phyloP scores from a whole-genome alignment of 2,329 filamentous ascomycete species.

The Diaporthe citrichinensis region DNA sequence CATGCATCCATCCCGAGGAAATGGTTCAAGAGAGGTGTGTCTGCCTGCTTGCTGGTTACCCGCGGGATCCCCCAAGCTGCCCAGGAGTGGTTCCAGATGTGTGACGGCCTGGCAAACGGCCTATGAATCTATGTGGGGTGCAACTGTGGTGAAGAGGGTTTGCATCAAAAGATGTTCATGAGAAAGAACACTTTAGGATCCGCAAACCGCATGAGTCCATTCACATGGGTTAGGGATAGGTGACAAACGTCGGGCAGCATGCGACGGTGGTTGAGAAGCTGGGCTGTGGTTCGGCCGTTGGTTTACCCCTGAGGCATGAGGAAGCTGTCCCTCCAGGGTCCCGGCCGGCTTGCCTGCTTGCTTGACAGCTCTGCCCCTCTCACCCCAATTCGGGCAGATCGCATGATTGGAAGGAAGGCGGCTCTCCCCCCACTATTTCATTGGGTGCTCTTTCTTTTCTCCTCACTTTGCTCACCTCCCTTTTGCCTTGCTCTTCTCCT shows the following conservation, averaged over 20 bases:
- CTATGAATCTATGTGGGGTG: not conserved
- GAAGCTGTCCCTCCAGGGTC: conserved; percentile 2
- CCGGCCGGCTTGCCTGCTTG: conserved; percentile 2
- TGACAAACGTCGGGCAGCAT: not conserved
- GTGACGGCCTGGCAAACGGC: not conserved
- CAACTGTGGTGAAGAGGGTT: not conserved
- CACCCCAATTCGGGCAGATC: conserved; percentile 31
- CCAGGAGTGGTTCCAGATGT: not conserved
- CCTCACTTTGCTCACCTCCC: conserved; percentile 43
- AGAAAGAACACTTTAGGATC: not conserved
- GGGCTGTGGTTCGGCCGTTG: not conserved
- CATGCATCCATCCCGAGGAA: conserved; percentile 9
- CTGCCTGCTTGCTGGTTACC: not conserved
- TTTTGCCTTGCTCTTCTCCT: conserved; percentile 42
- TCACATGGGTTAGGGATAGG: not conserved
- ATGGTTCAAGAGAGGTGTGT: not conserved
- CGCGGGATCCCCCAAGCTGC: not conserved
- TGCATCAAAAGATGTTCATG: no score
- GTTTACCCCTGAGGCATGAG: conserved; percentile 30
- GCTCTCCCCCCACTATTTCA: conserved; percentile 33
- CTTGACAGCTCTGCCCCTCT: conserved; percentile 35
- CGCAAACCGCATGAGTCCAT: not conserved
- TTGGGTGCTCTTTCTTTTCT: conserved; percentile 38
- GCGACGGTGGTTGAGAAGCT: conserved; percentile 44
- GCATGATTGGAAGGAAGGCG: conserved; percentile 35